Base-by-base conservation (phyloP, 192 early-diverging fungal species). In the Paraglomus brasilianum region DNA sequence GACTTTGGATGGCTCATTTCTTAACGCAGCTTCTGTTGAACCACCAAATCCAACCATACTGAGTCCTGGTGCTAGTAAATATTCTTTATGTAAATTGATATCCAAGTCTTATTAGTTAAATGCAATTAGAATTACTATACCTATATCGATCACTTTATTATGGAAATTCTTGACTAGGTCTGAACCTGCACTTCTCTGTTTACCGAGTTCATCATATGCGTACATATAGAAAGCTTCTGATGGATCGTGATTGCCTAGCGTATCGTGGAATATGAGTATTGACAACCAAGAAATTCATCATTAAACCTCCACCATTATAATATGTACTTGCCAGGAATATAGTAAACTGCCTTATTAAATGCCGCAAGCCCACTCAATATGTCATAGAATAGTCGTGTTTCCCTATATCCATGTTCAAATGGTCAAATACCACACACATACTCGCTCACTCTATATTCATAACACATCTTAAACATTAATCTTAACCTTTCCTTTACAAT, bases 21-120 rank as follows among this genome's bases (percentile, higher is more conserved):
- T 67, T 22, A 11, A 17, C 1, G 51, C 51, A 0, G 10, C 66
- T 30, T 52, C 40, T 14, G 19, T 43, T 21, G 66, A 67, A 11
- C 66, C 66, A 21, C 66, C 66, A 53, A 67, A 67, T 10, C 66
- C 66, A 15, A 67, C 42, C 2, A 67, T 67, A 41, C 66, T 55
- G 40, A 67, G 55, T 43, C 51, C 66, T 13, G 66, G 51, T 24
- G 36, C 66, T 67, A 19, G 13, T 24, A 46, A 46, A n/a, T 24
- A 44, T 22, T 24, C 21, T 10, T 17, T 42, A 17, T 40, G 19
- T 10, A 4, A 1, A 44, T 61, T 61, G 6, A 11, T 19, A 15
- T 10, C 11, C 41, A 0, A n/a, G 7, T 14, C 22, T 19, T 6
- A 19, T 42, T 15, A 41, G 15, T 4, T 17, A 42, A n/a, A 61